Percentiles rank a stretch among this genome's conserved stretches.
These are phyloP conservation scores for Beauveria bassiana DNA, from an alignment of 2,329 filamentous ascomycete genomes.

Conservation along the genomic window DNA sequence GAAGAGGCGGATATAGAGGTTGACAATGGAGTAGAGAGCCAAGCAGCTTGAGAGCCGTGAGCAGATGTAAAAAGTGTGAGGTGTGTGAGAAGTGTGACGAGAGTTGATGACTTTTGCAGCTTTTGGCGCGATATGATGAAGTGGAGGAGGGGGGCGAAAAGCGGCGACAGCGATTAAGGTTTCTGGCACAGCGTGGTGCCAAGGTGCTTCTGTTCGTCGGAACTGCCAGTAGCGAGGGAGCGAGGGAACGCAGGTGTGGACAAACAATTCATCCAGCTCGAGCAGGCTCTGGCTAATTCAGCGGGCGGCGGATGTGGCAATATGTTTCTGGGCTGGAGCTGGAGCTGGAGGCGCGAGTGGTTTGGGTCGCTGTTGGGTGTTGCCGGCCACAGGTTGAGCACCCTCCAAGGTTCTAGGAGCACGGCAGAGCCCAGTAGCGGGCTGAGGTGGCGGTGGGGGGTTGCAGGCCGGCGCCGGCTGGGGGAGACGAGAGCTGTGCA, in stretches of 20 bases:
- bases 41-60: not conserved
- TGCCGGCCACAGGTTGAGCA: not conserved
- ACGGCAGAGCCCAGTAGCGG: constrained; percentile 5
- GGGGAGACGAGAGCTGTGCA: not conserved
- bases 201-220: not conserved
- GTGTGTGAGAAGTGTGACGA: constrained; percentile 10
- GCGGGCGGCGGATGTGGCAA: not conserved
- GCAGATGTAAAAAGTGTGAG: not conserved
- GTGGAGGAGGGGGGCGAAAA: constrained; percentile 11
- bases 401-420: not conserved
- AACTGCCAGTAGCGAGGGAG: not conserved
- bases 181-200: not conserved
- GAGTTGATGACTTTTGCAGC: constrained; percentile 7
- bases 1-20: not conserved
- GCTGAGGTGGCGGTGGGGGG: constrained; percentile 10
- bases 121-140: constrained; percentile 10
- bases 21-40: constrained; percentile 8
- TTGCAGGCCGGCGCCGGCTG: not conserved
- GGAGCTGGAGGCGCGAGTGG: not conserved
- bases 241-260: not conserved
- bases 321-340: too few species aligned
- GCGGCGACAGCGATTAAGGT: constrained; percentile 12
- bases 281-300: not conserved
- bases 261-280: not conserved
- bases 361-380: constrained; percentile 3